A percentile compares a stretch with the other conserved stretches of the same genome.
Evolutionary conservation across 1,284 basidiomycete genomes (phyloP).

Genomic region (Schizophyllum amplum): DNA sequence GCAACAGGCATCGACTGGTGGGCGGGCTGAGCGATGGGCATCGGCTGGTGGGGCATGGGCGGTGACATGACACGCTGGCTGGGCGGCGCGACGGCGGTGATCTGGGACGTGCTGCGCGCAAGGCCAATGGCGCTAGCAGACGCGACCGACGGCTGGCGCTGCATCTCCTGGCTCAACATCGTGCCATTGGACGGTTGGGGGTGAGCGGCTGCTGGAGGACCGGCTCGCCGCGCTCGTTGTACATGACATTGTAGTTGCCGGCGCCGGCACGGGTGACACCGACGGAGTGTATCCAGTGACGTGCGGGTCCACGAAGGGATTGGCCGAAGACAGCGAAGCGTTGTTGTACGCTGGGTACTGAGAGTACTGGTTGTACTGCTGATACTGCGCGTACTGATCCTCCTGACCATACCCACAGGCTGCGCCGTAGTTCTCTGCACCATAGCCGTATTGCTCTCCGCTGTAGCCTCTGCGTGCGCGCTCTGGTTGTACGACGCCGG

Average conservation of each 20-base stretch:
- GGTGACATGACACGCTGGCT: background rate
- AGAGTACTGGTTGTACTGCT: background rate
- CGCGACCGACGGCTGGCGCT: background rate
- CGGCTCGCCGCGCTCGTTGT: background rate
- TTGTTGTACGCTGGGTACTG: background rate
- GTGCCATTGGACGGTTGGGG: background rate
- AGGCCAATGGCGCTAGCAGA: background rate
- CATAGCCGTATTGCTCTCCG: background rate
- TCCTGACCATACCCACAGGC: background rate
- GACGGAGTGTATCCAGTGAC: background rate
- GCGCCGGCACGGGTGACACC: background rate
- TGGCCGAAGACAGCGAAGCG: background rate
- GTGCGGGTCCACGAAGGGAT: background rate
- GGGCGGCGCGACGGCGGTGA: background rate
- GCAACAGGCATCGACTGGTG: background rate
- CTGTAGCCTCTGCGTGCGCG: background rate
- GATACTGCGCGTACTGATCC: background rate
- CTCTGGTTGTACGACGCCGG: background rate
- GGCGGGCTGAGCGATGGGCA: background rate
- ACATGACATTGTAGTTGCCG: background rate
- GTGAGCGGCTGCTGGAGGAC: background rate
- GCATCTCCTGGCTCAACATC: background rate
- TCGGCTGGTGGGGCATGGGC: background rate
- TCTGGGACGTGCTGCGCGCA: background rate
- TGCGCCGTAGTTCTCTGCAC: background rate